Evolutionary conservation across 1,284 basidiomycete genomes (phyloP), one percentile per base, ranked within the genome.

Genomic region (Lignosus rhinocerotis): DNA sequence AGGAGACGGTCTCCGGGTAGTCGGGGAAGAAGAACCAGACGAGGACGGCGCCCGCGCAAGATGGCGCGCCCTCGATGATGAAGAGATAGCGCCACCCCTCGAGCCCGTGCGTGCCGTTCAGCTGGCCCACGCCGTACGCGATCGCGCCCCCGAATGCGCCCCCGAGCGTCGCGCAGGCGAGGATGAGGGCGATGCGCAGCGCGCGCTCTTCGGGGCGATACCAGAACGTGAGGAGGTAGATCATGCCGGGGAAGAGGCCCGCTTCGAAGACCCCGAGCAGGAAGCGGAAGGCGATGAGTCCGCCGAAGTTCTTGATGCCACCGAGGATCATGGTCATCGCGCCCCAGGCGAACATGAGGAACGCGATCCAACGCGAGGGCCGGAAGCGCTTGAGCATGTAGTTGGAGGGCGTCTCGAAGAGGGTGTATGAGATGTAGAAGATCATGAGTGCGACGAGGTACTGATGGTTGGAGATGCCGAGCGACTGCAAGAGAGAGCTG

Each of bases 221-320:
- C 76, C 75, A 77, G 65, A 76, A 77, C 6, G 75, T 78, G 54
- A 75, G 64, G 59, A 72, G 73, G 55, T 64, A 66, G 54, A 84
- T 81, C 56, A 85, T 82, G 39, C 84, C 85, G 8, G 86, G 86
- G 48, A 88, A 80, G 32, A 89, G 74, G 10, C 86, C 86, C 25
- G 85, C 85, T 73, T 88, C 87, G 62, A 82, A 85, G 0, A 83
- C 64, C 6, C 86, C 87, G 32, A 90, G 78, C 60, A 82, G 78
- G 63, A 89, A 73, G 10, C 87, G 78, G n/a, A 87, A 78, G 0
- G 79, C 73, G 21, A 72, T 66, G 42, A 78, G 66, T 11, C 64
- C 69, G 12, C 67, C 65, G 56, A 72, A 78, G 65, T 70, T 75
- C 19, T 67, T 60, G 21, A 75, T 71, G 16, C 68, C 65, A 39